Conservation (phyloP, 116 monocot species). For the Papilionanthe hybrid region DNA sequence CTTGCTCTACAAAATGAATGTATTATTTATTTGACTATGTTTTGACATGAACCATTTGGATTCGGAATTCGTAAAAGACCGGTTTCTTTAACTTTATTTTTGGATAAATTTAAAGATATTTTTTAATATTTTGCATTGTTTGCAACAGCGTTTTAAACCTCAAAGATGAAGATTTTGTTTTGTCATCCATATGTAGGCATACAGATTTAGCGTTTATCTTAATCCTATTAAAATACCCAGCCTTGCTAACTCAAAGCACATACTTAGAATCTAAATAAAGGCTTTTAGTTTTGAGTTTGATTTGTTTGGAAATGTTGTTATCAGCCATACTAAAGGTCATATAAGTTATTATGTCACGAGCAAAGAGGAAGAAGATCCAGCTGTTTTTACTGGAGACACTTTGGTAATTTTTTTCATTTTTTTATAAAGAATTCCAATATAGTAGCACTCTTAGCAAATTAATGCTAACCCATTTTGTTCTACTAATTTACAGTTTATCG, state of each 20-base stretch:
- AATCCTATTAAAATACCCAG: background rate
- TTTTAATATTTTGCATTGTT: background rate
- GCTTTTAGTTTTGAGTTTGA: background rate
- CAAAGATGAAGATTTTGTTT: background rate
- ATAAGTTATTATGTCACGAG: conserved; percentile 85
- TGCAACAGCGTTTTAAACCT: background rate
- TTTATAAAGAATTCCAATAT: background rate
- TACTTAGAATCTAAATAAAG: background rate
- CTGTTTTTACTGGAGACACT: conserved; percentile 97
- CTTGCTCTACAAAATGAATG: background rate
- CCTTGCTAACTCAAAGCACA: background rate
- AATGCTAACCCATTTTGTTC: background rate
- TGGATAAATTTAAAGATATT: background rate
- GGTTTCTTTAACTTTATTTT: background rate
- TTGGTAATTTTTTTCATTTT: conserved; percentile 43
- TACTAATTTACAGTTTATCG: conserved; percentile 60
- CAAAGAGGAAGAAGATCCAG: conserved; percentile 62
- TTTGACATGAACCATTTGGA: background rate
- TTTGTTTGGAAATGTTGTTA: conserved; percentile 8
- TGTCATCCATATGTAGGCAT: background rate
- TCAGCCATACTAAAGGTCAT: conserved; percentile 93
- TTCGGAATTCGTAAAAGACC: background rate
- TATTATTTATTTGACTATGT: background rate
- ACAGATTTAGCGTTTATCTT: background rate
- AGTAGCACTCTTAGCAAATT: background rate